Base-by-base conservation (phyloP, 768 basidiomycete species). In the Hypholoma fasciculare region DNA sequence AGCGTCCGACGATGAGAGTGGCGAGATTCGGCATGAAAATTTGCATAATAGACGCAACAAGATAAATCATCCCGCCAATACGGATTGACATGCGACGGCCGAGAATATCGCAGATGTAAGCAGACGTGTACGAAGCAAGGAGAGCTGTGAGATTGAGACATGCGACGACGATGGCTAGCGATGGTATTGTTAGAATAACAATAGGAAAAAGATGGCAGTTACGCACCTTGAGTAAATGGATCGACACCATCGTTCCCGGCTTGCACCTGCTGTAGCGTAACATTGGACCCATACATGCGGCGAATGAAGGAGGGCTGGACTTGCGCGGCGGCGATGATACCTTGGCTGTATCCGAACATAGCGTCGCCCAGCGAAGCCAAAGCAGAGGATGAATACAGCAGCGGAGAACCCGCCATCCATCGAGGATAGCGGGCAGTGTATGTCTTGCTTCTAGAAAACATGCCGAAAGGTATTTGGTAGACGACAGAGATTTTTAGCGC, bases 321-420 rank as follows among this genome's bases (percentile, higher is more conserved):
- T 48, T 82, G 81, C 17, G 78, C 74, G 3, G 79, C 72, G 4
- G 80, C 81, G 43, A 82, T 82, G 60, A 78, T 78, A 3, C 82
- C 82, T 61, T 82, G 82, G 43, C 79, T 77, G 56, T 82, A 83
- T 5, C 82, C 82, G 60, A 83, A 83, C 75, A 82, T 80, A 7
- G 80, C 82, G 62, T 83, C 82, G 50, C 82, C 82, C 61, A 83
- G 74, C 59, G 80, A 80, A n/a, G 81, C 80, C 39, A 81, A 72
- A 0, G 81, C 82, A 55, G 80, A 79, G 36, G 82, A 82, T 47
- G 74, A 76, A 65, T 81, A 78, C 7, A 83, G 73, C 23, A 83
- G 70, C 27, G 77, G 77, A 47, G 70, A 71, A 17, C 82, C 82
- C 26, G 79, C 75, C 76, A 82, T 75, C 79, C 79, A 80, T 73